A percentile compares a stretch with the other conserved stretches of the same genome.
phyloP scores from a whole-genome alignment of 768 basidiomycete genomes.

The Glaciozyma antarctica region DNA sequence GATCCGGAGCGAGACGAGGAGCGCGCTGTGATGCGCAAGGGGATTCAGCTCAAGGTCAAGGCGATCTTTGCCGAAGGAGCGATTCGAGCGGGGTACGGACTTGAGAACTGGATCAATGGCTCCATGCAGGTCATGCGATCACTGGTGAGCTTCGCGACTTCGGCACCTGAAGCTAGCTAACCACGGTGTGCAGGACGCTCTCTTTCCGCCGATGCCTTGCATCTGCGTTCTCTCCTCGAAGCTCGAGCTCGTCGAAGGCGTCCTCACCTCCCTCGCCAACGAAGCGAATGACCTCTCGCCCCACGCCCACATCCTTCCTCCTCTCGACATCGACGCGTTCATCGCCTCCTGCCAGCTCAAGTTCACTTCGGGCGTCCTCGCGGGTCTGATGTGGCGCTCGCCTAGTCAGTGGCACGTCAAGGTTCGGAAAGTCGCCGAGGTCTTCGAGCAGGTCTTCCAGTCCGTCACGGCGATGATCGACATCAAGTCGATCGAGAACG shows the following conservation, averaged over 20 bases:
- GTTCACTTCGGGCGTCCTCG: background rate
- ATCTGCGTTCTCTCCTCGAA: background rate
- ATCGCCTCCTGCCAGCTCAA: background rate
- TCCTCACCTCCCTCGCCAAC: background rate
- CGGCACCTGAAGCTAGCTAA: background rate
- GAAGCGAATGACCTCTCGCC: background rate
- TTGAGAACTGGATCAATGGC: background rate
- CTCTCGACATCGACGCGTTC: background rate
- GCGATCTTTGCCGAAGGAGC: background rate
- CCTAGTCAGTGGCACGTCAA: background rate
- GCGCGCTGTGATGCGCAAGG: background rate
- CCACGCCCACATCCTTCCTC: background rate
- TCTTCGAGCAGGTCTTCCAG: conserved; percentile 2
- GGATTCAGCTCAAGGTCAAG: background rate
- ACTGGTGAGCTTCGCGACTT: background rate
- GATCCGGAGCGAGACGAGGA: background rate
- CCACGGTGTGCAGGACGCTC: background rate
- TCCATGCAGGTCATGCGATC: background rate
- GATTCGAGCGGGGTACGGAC: background rate
- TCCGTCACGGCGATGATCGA: background rate
- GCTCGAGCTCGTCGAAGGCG: background rate
- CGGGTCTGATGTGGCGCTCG: background rate
- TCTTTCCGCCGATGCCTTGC: background rate
- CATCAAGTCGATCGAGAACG: conserved; percentile 1
- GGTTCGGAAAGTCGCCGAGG: background rate